Percentiles rank a stretch among this genome's conserved stretches.
Conservation (phyloP, 169 alveolate genomes). For the Plasmodium inui region DNA sequence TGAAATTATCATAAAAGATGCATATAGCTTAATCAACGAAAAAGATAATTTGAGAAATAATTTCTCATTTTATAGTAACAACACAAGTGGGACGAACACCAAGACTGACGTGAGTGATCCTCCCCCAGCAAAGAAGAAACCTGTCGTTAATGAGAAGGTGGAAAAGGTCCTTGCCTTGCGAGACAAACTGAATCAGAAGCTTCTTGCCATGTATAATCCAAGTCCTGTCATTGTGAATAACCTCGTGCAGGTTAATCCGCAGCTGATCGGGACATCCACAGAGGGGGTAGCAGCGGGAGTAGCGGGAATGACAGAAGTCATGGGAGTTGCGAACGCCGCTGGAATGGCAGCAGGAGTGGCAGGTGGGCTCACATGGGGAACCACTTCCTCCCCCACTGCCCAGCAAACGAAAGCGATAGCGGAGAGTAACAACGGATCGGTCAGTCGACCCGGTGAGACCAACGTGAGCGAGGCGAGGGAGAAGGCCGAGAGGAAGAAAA, state of each 20-base stretch:
- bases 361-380: not conserved
- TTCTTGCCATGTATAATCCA: slow-evolving; percentile 73
- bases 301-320: not conserved
- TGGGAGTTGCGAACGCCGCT: too few species aligned
- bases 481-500: not conserved
- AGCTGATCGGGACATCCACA: not conserved
- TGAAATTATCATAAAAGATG: slow-evolving; percentile 62
- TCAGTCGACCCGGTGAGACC: not conserved
- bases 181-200: slow-evolving; percentile 70
- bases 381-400: not conserved
- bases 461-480: not conserved
- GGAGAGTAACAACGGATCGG: not conserved
- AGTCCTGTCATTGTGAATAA: slow-evolving; percentile 40
- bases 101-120: not conserved
- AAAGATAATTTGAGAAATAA: slow-evolving; percentile 35
- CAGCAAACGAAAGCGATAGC: not conserved
- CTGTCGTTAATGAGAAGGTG: slow-evolving; percentile 73
- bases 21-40: slow-evolving; percentile 53
- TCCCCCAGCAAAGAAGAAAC: not conserved
- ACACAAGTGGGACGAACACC: not conserved
- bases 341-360: not conserved
- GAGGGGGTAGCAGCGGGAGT: not conserved
- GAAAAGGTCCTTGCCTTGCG: slow-evolving; percentile 74
- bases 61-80: slow-evolving; percentile 29
- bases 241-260: slow-evolving; percentile 7